Evolutionary conservation across 2,329 filamentous ascomycete genomes (phyloP).

Genomic region (Pestalotiopsis sp.): DNA sequence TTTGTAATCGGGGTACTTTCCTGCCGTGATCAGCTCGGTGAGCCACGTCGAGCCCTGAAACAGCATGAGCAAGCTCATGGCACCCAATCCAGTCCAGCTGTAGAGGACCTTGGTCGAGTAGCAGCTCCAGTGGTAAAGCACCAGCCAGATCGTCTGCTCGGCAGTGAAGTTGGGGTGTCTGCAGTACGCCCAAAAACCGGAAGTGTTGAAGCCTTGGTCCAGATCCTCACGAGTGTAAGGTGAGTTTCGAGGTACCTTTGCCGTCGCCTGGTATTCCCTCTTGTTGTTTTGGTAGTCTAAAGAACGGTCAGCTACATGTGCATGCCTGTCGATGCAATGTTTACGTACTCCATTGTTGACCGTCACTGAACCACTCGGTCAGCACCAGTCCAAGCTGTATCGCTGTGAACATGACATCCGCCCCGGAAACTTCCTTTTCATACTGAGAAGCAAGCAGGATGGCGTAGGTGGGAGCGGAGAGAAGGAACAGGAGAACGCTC

Average conservation of each 20-base stretch:
- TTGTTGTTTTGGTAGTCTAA: conserved; percentile 81
- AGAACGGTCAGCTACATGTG: neutral
- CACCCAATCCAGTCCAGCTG: conserved; percentile 78
- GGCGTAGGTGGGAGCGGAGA: conserved; percentile 78
- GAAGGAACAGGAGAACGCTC: conserved; percentile 75
- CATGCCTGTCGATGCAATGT: neutral
- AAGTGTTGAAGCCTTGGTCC: conserved; percentile 84
- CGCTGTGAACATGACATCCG: conserved; percentile 49
- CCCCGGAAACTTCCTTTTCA: conserved; percentile 45
- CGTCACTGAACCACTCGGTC: conserved; percentile 80
- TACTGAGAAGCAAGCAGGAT: conserved; percentile 73
- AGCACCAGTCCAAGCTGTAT: conserved; percentile 51
- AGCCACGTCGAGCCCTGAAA: conserved; percentile 90
- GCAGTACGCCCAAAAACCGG: conserved; percentile 83
- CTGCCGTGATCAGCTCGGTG: conserved; percentile 76
- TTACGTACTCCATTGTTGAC: conserved; percentile 81
- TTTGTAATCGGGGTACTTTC: conserved; percentile 87
- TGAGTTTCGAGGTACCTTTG: conserved; percentile 66
- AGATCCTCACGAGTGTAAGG: conserved; percentile 72
- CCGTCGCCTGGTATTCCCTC: conserved; percentile 69
- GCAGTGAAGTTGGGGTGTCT: conserved; percentile 94
- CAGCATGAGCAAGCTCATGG: conserved; percentile 68
- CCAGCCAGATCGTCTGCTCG: conserved; percentile 88
- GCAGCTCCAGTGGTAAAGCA: conserved; percentile 86
- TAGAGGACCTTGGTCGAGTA: conserved; percentile 68